A percentile compares a stretch with the other conserved stretches of the same genome.
These are phyloP conservation scores for Colletotrichum truncatum DNA, from an alignment of 2,329 filamentous ascomycete species.

Conservation along the genomic window DNA sequence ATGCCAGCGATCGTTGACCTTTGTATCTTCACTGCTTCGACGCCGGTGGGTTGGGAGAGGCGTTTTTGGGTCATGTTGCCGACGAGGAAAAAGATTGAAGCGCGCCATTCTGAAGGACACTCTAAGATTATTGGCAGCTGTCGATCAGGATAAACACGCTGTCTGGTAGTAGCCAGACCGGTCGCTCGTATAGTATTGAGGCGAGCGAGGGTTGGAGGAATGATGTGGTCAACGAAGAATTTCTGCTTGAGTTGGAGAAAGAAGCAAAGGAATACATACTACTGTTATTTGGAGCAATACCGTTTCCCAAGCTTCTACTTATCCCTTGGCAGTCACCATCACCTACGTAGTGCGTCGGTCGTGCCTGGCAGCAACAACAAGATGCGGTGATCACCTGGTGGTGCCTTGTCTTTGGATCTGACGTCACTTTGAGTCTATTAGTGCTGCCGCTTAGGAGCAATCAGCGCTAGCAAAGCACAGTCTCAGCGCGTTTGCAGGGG, in stretches of 20 bases:
- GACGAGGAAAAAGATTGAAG: slow-evolving; percentile 12
- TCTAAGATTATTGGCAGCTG: neutral
- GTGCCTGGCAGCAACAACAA: neutral
- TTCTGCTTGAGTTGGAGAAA: neutral
- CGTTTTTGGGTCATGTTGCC: neutral
- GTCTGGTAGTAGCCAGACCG: no score
- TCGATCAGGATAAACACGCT: neutral
- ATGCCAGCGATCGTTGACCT: slow-evolving; percentile 8
- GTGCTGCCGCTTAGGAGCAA: neutral
- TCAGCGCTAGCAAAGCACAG: neutral
- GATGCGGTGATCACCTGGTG: neutral
- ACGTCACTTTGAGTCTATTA: neutral
- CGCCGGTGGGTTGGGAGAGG: slow-evolving; percentile 12
- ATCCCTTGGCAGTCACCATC: neutral
- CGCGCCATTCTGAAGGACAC: neutral
- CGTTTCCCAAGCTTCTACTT: neutral
- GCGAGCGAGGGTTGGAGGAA: neutral
- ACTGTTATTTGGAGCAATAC: neutral
- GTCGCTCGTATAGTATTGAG: neutral
- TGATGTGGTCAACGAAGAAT: neutral
- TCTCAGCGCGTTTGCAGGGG: neutral
- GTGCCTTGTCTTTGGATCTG: slow-evolving; percentile 8
- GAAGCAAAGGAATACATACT: neutral
- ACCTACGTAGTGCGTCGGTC: neutral
- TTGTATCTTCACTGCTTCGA: slow-evolving; percentile 14